These are phyloP conservation scores for Ogataea paraovalis DNA, from an alignment of 805 yeast species.

Conservation along the genomic window DNA sequence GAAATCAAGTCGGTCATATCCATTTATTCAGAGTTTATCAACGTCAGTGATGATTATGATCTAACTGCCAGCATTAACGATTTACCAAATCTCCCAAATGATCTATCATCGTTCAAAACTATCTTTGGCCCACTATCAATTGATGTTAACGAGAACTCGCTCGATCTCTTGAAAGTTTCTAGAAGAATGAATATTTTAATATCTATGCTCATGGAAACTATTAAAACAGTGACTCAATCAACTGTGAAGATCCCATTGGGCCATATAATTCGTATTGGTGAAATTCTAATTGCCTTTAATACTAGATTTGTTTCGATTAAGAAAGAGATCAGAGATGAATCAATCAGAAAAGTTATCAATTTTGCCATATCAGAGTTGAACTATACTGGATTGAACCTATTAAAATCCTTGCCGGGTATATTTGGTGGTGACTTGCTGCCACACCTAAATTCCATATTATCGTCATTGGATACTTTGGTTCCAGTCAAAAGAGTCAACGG, in stretches of 20 bases:
- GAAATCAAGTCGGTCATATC: conserved; percentile 53
- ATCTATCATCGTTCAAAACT: conserved; percentile 14
- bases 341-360: conserved; percentile 41
- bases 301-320: conserved; percentile 51
- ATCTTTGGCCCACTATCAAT: conserved; percentile 48
- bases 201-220: conserved; percentile 41
- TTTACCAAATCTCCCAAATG: conserved; percentile 35
- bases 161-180: conserved; percentile 47
- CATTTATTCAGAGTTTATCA: conserved; percentile 58
- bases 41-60: conserved; percentile 53
- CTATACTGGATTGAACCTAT: conserved; percentile 38
- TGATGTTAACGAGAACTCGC: conserved; percentile 52
- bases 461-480: conserved; percentile 53
- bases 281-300: conserved; percentile 53
- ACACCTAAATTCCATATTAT: conserved; percentile 45
- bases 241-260: conserved; percentile 59
- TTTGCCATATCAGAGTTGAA: conserved; percentile 44
- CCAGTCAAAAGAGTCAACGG: conserved; percentile 45
- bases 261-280: conserved; percentile 44
- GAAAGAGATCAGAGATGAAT: conserved; percentile 54
- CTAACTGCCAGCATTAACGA: conserved; percentile 35
- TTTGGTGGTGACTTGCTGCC: conserved; percentile 40
- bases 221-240: conserved; percentile 50
- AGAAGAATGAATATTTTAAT: conserved; percentile 46
- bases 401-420: conserved; percentile 33